phyloP scores from a whole-genome alignment of 2,329 filamentous ascomycete genomes.

The Metarhizium guizhouense region DNA sequence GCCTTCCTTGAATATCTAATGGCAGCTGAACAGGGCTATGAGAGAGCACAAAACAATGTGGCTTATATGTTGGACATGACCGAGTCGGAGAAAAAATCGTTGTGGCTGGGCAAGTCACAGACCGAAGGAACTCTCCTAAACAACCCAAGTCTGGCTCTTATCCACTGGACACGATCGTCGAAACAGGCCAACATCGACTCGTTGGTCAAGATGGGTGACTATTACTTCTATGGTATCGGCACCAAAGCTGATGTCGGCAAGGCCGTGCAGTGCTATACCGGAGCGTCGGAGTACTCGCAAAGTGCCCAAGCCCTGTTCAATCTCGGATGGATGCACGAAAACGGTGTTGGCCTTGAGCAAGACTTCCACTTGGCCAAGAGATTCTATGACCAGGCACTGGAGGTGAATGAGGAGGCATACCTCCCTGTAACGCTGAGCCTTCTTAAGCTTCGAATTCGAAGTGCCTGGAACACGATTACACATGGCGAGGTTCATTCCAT shows the following conservation, averaged over 20 bases:
- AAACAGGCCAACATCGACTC: conserved; percentile 90
- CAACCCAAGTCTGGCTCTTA: conserved; percentile 59
- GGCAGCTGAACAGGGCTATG: conserved; percentile 88
- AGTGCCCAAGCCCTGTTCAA: conserved; percentile 96
- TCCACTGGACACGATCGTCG: conserved; percentile 93
- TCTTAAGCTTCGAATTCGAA: conserved; percentile 73
- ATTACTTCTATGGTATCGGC: conserved; percentile 80
- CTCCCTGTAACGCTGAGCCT: conserved; percentile 84
- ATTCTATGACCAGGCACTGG: conserved; percentile 87
- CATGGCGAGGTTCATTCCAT: conserved; percentile 90
- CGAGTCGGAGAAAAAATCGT: conserved; percentile 36
- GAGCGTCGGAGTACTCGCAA: conserved; percentile 82
- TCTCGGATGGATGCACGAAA: conserved; percentile 98
- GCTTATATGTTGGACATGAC: conserved; percentile 75
- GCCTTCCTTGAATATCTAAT: conserved; percentile 77
- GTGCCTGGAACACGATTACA: conserved; percentile 90
- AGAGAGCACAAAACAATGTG: conserved; percentile 81
- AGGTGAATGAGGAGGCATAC: conserved; percentile 89
- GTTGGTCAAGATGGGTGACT: conserved; percentile 96
- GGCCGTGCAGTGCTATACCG: conserved; percentile 85
- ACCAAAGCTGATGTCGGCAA: conserved; percentile 66
- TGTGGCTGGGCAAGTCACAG: conserved; percentile 37
- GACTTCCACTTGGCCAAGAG: conserved; percentile 96
- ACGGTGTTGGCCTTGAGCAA: conserved; percentile 83
- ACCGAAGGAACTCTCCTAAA: conserved; percentile 31